phyloP scores from a whole-genome alignment of 805 yeast species.

The Diddensiella caesifluorescens region DNA sequence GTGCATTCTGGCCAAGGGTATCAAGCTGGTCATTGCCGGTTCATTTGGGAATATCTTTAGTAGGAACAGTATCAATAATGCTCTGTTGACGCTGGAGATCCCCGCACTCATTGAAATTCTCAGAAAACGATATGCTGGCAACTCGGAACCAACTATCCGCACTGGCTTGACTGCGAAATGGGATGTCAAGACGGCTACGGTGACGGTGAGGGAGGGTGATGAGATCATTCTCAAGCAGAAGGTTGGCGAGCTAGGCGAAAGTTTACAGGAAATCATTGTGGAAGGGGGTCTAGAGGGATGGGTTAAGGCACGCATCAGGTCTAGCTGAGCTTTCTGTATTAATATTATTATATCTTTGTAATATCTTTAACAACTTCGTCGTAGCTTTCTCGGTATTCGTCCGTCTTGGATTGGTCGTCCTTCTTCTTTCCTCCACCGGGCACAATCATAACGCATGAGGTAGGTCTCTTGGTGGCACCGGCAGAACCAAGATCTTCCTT shows the following conservation, averaged over 20 bases:
- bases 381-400: constrained; percentile 84
- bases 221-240: constrained; percentile 65
- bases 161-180: constrained; percentile 91
- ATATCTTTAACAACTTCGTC: constrained; percentile 96
- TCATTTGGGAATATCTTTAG: constrained; percentile 96
- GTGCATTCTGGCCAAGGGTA: constrained; percentile 90
- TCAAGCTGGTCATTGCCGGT: constrained; percentile 90
- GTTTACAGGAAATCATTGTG: constrained; percentile 92
- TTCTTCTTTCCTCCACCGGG: constrained; percentile 85
- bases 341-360: constrained; percentile 25
- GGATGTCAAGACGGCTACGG: constrained; percentile 85
- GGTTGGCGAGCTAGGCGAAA: constrained; percentile 94
- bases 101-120: constrained; percentile 78
- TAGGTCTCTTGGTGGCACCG: constrained; percentile 98
- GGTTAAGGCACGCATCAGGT: constrained; percentile 44
- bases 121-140: constrained; percentile 56
- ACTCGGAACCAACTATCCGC: constrained; percentile 78
- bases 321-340: not conserved
- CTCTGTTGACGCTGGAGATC: constrained; percentile 85
- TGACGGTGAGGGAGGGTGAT: constrained; percentile 64
- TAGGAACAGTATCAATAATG: constrained; percentile 94
- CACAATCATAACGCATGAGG: constrained; percentile 93
- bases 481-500: constrained; percentile 98
- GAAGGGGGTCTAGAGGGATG: constrained; percentile 98
- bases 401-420: constrained; percentile 60